These are phyloP conservation scores for Phytophthora constricta DNA, from an alignment of 352 stramenopile species.

Conservation along the genomic window DNA sequence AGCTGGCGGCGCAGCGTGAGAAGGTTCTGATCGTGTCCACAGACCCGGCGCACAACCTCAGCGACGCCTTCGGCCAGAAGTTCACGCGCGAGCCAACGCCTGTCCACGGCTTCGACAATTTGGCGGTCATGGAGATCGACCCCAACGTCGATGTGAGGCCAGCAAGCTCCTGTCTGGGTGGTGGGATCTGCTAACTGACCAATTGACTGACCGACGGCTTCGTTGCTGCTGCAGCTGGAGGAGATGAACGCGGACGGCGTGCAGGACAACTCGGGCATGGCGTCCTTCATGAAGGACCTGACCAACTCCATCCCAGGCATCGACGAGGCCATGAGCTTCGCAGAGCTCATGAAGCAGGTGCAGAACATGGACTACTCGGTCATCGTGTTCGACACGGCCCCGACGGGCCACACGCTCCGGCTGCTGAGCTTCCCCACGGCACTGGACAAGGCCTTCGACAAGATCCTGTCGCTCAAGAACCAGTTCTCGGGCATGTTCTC, in stretches of 20 bases:
- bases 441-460: constrained; percentile 98
- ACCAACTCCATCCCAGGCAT: constrained; percentile 98
- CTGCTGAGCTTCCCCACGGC: constrained; percentile 98
- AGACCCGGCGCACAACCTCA: constrained; percentile 99
- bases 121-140: constrained; percentile 99
- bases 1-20: constrained; percentile 89
- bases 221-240: constrained; percentile 70
- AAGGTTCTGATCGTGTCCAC: constrained; percentile 99
- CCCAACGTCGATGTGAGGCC: constrained; percentile 78
- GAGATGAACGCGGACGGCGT: constrained; percentile 85
- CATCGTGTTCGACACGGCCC: constrained; percentile 98
- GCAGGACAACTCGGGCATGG: constrained; percentile 89
- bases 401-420: constrained; percentile 97
- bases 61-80: constrained; percentile 99
- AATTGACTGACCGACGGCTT: too few species aligned
- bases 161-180: too few species aligned
- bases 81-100: constrained; percentile 97
- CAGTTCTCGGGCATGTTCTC: constrained; percentile 90
- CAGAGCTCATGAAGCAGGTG: constrained; percentile 98
- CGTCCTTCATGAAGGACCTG: constrained; percentile 97
- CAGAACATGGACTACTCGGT: constrained; percentile 98
- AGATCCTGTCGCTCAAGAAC: constrained; percentile 97
- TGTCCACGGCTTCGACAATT: constrained; percentile 98
- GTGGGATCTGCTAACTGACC: too few species aligned
- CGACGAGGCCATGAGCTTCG: constrained; percentile 99